Conservation (phyloP, 306 rosid genomes). For the Cicer arietinum region DNA sequence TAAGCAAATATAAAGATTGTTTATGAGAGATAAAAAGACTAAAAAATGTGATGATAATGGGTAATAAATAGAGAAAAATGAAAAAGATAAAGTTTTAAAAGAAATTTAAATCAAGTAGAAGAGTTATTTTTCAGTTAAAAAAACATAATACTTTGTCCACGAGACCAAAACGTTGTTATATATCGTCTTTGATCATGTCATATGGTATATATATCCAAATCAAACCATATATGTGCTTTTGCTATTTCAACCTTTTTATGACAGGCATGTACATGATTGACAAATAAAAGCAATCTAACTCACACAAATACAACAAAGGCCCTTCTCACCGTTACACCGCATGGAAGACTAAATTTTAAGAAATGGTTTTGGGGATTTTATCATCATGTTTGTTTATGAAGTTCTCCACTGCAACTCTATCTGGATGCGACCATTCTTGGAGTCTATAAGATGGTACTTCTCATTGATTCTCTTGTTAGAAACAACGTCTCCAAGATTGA, state of each 20-base stretch:
- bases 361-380: background rate
- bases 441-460: constrained; percentile 88
- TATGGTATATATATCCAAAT: constrained; percentile 23
- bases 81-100: background rate
- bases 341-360: constrained; percentile 31
- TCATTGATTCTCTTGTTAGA: constrained; percentile 82
- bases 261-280: constrained; percentile 49
- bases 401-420: constrained; percentile 92
- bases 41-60: background rate
- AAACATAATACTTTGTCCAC: constrained; percentile 5
- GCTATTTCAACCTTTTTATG: constrained; percentile 38
- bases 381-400: constrained; percentile 37
- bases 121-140: background rate
- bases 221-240: constrained; percentile 33
- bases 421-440: constrained; percentile 91
- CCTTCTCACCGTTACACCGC: constrained; percentile 21
- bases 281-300: constrained; percentile 40
- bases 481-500: constrained; percentile 74
- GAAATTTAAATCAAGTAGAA: background rate
- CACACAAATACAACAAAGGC: constrained; percentile 36
- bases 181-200: constrained; percentile 1
- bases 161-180: background rate
- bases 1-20: too few species aligned
- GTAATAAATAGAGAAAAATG: background rate
- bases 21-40: too few species aligned